Evolutionary conservation across 495 filamentous ascomycete genomes (phyloP), one percentile per base, ranked within the genome.

Genomic region (Lasiosphaeris hirsuta): DNA sequence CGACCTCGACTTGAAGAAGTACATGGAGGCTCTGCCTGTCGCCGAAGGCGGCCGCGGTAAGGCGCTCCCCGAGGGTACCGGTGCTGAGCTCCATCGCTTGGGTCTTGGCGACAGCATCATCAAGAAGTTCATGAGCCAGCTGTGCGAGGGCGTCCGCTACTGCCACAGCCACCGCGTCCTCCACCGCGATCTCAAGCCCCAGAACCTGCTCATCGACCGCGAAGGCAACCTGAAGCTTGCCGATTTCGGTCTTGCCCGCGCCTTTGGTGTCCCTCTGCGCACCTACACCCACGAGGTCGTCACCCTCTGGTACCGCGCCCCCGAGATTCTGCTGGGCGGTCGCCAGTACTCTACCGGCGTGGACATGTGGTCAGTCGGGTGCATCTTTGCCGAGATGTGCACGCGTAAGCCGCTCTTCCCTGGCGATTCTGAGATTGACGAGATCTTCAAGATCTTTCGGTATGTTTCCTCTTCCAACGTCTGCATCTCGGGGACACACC

Each of bases 401-500:
- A 99, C 95, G 13, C 88, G 91, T 65, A 97, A 97, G 74, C 92
- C 94, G 6, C 77, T 97, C 10, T 97, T 99, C 81, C 94, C 94
- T 23, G 94, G 94, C 38, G 95, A 99, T 71, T 96, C 92, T 2
- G 94, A 99, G 71, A 97, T 99, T 73, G 94, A 99, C 64, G 95
- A 99, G 76, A 97, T 99, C 64, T 97, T 97, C 81, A 97, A 96
- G 76, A 99, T 97, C 63, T 99, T 99, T 85, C 82, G 86, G 91
- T 94, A 76, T 63, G 84, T 72, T 36, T 58, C 15, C 30, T 10
- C 3, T 37, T 5, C 23, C 10, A 17, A 10, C 9, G 10, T 18
- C n/a, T n/a, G n/a, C n/a, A n/a, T n/a, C n/a, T n/a, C n/a, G n/a
- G n/a, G n/a, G n/a, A n/a, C n/a, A n/a, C n/a, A n/a, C n/a, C n/a